Conservation (phyloP, 179 eudicot genomes). For the Carnegiea gigantea region DNA sequence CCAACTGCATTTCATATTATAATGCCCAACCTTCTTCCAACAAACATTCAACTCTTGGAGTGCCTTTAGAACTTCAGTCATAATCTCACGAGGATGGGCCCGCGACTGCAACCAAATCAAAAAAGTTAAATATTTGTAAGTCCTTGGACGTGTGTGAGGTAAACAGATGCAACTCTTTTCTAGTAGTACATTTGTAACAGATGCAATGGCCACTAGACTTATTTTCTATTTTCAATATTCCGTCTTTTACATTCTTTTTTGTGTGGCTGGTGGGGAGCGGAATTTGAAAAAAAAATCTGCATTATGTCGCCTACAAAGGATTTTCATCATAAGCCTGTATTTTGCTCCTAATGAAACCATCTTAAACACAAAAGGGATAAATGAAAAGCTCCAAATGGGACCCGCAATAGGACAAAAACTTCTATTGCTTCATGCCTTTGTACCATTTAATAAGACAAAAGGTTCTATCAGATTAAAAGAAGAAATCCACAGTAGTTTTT, state of each 20-base stretch:
- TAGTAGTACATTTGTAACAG: neutral
- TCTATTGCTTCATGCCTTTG: neutral
- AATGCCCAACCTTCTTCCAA: slow-evolving; percentile 95
- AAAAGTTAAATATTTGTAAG: neutral
- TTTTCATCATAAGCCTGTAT: neutral
- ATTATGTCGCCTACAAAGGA: neutral
- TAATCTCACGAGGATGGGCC: slow-evolving; percentile 87
- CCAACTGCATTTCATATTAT: slow-evolving; percentile 92
- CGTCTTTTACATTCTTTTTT: neutral
- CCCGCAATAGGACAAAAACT: neutral
- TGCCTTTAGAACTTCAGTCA: slow-evolving; percentile 91
- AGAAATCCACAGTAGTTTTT: too few species aligned
- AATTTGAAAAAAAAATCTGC: too few species aligned
- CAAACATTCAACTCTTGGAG: slow-evolving; percentile 76
- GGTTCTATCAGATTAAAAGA: too few species aligned
- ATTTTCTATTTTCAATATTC: neutral
- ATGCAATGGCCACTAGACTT: neutral
- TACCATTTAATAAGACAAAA: too few species aligned
- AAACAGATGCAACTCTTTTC: neutral
- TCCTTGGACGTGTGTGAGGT: neutral
- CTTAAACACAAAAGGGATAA: neutral
- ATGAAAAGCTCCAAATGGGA: neutral
- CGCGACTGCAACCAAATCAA: slow-evolving; percentile 56
- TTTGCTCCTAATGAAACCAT: neutral
- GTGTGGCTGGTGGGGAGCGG: too few species aligned